Evolutionary conservation across 805 yeast species (phyloP), one percentile per base, ranked within the genome.

Genomic region (Sugiyamaella qingdaonensis): DNA sequence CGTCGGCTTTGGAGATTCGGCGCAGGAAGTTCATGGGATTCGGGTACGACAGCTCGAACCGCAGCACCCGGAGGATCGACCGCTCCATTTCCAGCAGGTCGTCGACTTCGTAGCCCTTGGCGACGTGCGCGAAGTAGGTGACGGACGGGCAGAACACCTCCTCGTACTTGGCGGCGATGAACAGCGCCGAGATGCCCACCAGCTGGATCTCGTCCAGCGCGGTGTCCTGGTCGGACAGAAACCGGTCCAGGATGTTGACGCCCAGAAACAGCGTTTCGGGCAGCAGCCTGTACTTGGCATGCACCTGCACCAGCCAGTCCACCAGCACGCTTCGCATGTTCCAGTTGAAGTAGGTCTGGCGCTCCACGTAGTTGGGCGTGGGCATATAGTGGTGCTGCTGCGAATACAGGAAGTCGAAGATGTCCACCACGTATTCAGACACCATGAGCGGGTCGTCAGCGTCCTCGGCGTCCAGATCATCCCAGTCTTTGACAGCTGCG

Each of bases 231-330:
- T 77, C 72, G 7, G 90, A 80, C 79, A 91, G 79, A 69, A 86
- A 89, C 59, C 97, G 73, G 71, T 91, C 97, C 88, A 90, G 85
- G 51, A 88, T 70, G 69, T 88, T 89, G 52, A 88, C 85, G 3
- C 96, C 88, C 53, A 90, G 73, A 63, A 81, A 87, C 53, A 91
- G 77, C 8, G 96, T 88, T 69, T 90, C 97, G 1, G 95, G 96
- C 42, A 86, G 75, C 57, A 91, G 77, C 59, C 91, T 78, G 70
- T 90, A 90, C 66, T 88, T 79, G 60, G 82, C 75, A 72, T 89
- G 97, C 67, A 90, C 91, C 66, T 88, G 95, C 10, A 88, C 88
- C 60, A 90, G 75, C 97, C 97, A 90, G 70, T 91, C 96, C n/a
- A 90, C 88, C 54, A 90, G 73, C 49, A 90, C 86, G 7, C 89